Percentiles rank a stretch among this genome's conserved stretches.
Conservation (phyloP, 2,329 filamentous ascomycete genomes). For the Fusarium sp. region DNA sequence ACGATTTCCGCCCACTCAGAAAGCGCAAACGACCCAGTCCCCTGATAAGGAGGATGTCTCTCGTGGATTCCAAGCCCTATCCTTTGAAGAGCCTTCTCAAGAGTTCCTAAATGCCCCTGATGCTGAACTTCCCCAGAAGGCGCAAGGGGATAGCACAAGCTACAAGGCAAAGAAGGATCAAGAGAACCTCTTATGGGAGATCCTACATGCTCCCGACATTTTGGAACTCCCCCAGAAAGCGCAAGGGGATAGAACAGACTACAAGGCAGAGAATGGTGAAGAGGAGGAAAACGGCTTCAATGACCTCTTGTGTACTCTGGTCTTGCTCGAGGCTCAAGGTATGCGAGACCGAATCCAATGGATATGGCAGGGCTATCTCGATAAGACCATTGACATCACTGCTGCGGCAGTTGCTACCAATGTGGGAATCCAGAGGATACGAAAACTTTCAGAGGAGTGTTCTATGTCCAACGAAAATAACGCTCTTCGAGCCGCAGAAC, state of each 20-base stretch:
- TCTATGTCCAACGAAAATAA: neutral
- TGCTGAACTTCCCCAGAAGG: neutral
- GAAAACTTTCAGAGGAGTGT: neutral
- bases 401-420: constrained; percentile 3
- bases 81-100: neutral
- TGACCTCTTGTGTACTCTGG: neutral
- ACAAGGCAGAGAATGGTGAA: neutral
- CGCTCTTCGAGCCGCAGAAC: neutral
- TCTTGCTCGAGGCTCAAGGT: neutral
- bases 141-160: neutral
- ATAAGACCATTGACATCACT: neutral
- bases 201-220: neutral
- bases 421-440: neutral
- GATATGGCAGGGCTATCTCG: neutral
- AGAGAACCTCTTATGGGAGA: neutral
- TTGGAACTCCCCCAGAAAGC: neutral
- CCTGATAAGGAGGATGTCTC: neutral
- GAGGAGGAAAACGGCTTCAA: neutral
- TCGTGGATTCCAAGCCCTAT: neutral
- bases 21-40: neutral
- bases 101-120: neutral
- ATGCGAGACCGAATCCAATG: neutral
- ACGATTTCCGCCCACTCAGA: neutral
- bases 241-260: neutral
- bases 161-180: constrained; percentile 4